These are phyloP conservation scores for Chondrostereum purpureum DNA, from an alignment of 1,284 basidiomycete genomes.

Conservation along the genomic window DNA sequence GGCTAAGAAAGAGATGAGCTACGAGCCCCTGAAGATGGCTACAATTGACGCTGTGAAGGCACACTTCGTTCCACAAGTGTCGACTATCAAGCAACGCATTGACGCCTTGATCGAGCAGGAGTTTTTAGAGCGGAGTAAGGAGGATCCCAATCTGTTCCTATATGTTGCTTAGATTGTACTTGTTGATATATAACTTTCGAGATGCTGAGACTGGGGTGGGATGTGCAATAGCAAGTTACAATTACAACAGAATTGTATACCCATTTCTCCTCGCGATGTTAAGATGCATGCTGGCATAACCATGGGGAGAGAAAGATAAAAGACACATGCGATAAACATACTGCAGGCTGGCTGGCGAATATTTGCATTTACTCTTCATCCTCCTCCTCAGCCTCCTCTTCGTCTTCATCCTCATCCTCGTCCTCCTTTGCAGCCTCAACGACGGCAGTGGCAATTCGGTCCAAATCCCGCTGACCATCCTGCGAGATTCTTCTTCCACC, in stretches of 20 bases:
- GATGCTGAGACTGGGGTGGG: no score
- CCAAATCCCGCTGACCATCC: slow-evolving; percentile 96
- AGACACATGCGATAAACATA: neutral
- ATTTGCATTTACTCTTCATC: no score
- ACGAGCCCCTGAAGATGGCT: slow-evolving; percentile 73
- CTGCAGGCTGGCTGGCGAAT: slow-evolving; percentile 1
- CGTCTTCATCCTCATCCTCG: slow-evolving; percentile 84
- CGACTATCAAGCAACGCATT: slow-evolving; percentile 80
- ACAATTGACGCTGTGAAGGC: slow-evolving; percentile 77
- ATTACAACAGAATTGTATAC: no score
- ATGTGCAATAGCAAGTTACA: no score
- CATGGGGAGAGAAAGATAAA: neutral
- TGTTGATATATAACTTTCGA: no score
- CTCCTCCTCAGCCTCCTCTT: slow-evolving; percentile 73
- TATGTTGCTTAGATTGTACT: slow-evolving; percentile 61
- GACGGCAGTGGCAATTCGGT: slow-evolving; percentile 97
- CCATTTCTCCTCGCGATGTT: slow-evolving; percentile 1
- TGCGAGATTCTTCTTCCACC: slow-evolving; percentile 95
- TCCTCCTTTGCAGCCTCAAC: slow-evolving; percentile 84
- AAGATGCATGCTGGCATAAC: neutral
- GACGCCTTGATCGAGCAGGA: slow-evolving; percentile 80
- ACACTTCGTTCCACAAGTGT: slow-evolving; percentile 69
- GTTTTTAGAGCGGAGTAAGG: slow-evolving; percentile 73
- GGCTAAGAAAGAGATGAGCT: slow-evolving; percentile 71
- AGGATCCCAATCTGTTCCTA: slow-evolving; percentile 63